Evolutionary conservation across 208 protist genomes (phyloP).

Genomic region (Leishmania amazonensis): DNA sequence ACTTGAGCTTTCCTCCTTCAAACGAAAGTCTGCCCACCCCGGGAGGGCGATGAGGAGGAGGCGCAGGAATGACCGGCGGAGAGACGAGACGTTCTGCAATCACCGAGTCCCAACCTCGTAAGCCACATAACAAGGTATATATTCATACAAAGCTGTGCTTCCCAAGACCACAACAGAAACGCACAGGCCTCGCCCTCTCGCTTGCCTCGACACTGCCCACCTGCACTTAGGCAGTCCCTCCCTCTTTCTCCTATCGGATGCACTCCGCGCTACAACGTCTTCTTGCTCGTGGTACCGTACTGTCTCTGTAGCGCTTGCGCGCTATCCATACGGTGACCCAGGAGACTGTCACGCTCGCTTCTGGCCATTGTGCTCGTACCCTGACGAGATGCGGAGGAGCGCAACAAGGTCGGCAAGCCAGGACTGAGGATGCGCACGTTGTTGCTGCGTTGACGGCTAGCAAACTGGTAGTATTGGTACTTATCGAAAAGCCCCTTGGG

Average conservation of each 20-base stretch:
- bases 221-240: background rate
- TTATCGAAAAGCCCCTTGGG: conserved; percentile 51
- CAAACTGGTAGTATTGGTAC: conserved; percentile 51
- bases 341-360: background rate
- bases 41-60: background rate
- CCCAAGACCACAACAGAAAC: too few species aligned
- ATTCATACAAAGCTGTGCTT: too few species aligned
- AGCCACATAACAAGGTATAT: background rate
- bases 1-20: background rate
- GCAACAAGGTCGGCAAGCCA: conserved; percentile 4
- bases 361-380: background rate
- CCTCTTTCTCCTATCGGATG: background rate
- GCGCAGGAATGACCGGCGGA: background rate
- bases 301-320: background rate
- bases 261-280: background rate
- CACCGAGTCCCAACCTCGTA: background rate
- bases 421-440: conserved; percentile 28
- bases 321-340: background rate
- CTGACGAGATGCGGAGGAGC: conserved; percentile 13
- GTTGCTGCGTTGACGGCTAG: conserved; percentile 20
- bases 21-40: background rate
- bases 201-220: background rate
- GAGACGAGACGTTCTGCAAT: background rate
- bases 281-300: conserved; percentile 8
- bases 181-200: background rate